Base-by-base conservation (phyloP, 1,139 yeast genomes). In the Hyphopichia khmerensis region DNA sequence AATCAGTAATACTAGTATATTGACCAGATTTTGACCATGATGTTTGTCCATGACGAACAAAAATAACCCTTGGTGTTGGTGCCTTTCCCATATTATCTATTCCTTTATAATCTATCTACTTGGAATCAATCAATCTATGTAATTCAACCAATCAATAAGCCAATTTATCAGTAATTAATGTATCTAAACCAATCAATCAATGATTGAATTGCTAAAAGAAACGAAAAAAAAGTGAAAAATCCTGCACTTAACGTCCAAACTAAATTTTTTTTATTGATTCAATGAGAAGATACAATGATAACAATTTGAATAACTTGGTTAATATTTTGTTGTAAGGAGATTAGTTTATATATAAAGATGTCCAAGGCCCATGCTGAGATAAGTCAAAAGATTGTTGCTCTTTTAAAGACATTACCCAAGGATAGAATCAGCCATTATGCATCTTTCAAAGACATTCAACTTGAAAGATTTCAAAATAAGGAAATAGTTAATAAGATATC, bases 21-120 rank as follows among this genome's bases (percentile, higher is more conserved):
- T 88, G 96, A 27, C 98, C 98, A 4, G 90, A 77, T 57, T 85
- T 82, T 31, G 97, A 90, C 98, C 98, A 91, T 64, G 82, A 96
- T 2, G 98, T 91, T 67, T 91, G 96, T 31, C 95, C 89, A 55
- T 84, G 91, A 55, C 96, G 91, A 40, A 87, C 80, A 53, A 88
- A 81, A 30, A 88, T 79, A 34, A 88, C 82, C 65, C 96, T 75
- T 16, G 96, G 96, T 18, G 88, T 75, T 36, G 72, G 71, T 26
- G 60, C 51, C 42, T 56, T 60, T 16, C 33, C 17, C 52, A 51
- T 53, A 23, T 6, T 27, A 8, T 21, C 24, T 21, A 21, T 21
- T 8, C n/a, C n/a, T n/a, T n/a, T n/a, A n/a, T n/a, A n/a, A n/a
- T n/a, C n/a, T n/a, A n/a, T n/a, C n/a, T n/a, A n/a, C n/a, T n/a